Percentiles rank a stretch among this genome's conserved stretches.
These are phyloP conservation scores for Gypsophila paniculata DNA, from an alignment of 179 eudicot genomes.

Conservation along the genomic window DNA sequence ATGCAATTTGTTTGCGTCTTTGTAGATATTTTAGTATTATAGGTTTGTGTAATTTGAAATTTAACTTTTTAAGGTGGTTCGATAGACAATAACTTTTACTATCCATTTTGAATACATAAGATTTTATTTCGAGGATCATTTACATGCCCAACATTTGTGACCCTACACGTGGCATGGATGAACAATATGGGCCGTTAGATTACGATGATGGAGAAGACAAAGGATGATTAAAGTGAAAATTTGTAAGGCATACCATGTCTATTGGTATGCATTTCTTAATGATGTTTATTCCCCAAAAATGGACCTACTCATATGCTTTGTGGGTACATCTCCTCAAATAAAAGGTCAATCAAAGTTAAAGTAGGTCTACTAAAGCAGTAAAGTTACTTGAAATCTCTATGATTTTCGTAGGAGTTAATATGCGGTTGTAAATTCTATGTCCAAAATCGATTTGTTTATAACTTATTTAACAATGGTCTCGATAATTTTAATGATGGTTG, in stretches of 20 bases:
- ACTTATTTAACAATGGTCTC: no score
- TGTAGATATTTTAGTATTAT: no score
- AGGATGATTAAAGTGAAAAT: conserved; percentile 21
- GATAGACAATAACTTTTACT: no score
- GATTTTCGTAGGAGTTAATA: not conserved
- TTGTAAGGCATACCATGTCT: conserved; percentile 17
- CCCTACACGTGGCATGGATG: conserved; percentile 22
- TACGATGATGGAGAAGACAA: conserved; percentile 14
- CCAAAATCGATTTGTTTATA: no score
- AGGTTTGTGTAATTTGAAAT: no score
- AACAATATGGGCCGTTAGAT: conserved; percentile 17
- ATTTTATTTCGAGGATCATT: no score
- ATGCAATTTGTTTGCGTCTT: no score
- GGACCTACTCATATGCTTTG: conserved; percentile 24
- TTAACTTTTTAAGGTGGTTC: no score
- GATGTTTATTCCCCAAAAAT: conserved; percentile 20
- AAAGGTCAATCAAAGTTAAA: conserved; percentile 8
- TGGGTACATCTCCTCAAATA: conserved; percentile 13
- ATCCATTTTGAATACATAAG: no score
- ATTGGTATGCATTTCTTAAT: conserved; percentile 17
- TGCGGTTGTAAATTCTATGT: no score
- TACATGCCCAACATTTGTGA: no score
- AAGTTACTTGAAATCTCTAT: not conserved
- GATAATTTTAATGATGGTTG: no score
- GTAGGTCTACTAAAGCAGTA: not conserved